Conservation (phyloP, 768 basidiomycete genomes). For the Lactarius psammicola region DNA sequence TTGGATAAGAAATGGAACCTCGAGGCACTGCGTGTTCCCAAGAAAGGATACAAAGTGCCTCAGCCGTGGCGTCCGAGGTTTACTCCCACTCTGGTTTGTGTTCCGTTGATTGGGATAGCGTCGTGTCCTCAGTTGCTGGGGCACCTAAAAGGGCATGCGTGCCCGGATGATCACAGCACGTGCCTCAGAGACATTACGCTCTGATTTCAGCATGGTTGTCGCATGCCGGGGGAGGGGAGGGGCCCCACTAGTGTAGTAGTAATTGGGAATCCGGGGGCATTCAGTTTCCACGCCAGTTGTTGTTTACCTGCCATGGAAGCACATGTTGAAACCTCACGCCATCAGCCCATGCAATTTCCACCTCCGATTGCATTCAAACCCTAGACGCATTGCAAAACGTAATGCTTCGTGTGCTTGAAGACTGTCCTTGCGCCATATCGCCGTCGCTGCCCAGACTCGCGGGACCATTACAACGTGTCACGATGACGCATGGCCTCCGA, state of each 20-base stretch:
- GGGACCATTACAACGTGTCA: constrained; percentile 19
- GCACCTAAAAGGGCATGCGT: background rate
- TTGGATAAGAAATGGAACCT: constrained; percentile 18
- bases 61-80: constrained; percentile 17
- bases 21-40: background rate
- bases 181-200: constrained; percentile 6
- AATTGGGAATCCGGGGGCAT: constrained; percentile 5
- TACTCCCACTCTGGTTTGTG: background rate
- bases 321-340: constrained; percentile 23
- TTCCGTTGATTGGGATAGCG: background rate
- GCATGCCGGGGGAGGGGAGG: constrained; percentile 10
- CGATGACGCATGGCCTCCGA: constrained; percentile 13
- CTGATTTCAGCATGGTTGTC: constrained; percentile 15
- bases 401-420: constrained; percentile 27
- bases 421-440: constrained; percentile 19
- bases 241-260: constrained; percentile 7
- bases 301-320: constrained; percentile 18
- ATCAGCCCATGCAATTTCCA: constrained; percentile 24
- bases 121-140: constrained; percentile 5
- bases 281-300: constrained; percentile 7
- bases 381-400: constrained; percentile 25
- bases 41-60: background rate
- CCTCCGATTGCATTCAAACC: constrained; percentile 27
- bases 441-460: constrained; percentile 20
- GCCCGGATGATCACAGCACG: constrained; percentile 7